Conservation (phyloP, 73 alveolate species). For the Blepharisma stoltei region DNA sequence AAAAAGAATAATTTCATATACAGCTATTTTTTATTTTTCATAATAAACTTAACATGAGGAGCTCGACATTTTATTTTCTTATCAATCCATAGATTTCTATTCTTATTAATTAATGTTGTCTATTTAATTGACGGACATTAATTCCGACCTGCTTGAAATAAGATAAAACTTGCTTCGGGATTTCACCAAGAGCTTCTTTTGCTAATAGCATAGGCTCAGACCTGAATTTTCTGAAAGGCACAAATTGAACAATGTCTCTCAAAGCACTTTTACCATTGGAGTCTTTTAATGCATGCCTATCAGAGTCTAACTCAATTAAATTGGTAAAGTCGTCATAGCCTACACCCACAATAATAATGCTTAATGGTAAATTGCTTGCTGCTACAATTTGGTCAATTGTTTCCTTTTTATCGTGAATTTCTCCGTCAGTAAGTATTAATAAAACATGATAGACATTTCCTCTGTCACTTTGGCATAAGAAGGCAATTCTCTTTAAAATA, state of each 20-base stretch:
- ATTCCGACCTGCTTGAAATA: conserved; percentile 42
- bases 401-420: conserved; percentile 77
- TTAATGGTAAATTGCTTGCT: conserved; percentile 72
- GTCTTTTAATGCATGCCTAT: conserved; percentile 49
- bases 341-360: conserved; percentile 79
- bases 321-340: conserved; percentile 69
- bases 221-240: conserved; percentile 69
- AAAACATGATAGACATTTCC: conserved; percentile 40
- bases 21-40: no score
- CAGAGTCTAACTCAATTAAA: conserved; percentile 80
- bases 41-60: no score
- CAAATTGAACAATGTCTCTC: conserved; percentile 85
- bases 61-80: no score
- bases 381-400: conserved; percentile 68
- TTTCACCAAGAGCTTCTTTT: conserved; percentile 91
- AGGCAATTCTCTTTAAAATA: conserved; percentile 39
- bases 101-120: no score
- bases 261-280: conserved; percentile 50
- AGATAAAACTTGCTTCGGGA: conserved; percentile 83
- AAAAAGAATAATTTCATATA: no score
- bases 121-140: no score
- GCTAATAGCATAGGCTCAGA: conserved; percentile 65
- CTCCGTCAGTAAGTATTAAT: conserved; percentile 88
- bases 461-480: conserved; percentile 36
- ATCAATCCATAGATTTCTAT: no score